Conservation (phyloP, 805 yeast species). For the Saitoella complicata region DNA sequence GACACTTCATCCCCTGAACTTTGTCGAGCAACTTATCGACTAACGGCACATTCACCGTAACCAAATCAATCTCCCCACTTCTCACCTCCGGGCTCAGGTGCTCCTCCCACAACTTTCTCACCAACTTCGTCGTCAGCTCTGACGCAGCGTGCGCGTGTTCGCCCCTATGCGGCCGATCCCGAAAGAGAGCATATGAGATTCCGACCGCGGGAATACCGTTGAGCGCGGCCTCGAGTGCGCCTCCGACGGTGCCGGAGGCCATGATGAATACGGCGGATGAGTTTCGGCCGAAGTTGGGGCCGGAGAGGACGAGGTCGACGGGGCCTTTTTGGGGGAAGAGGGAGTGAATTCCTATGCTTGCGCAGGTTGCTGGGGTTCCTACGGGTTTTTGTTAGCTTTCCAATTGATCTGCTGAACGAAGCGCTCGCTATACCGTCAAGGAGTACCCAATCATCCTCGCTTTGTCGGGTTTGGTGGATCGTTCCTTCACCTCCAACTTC, state of each 20-base stretch:
- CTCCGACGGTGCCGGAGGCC: slow-evolving; percentile 92
- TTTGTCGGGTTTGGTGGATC: slow-evolving; percentile 14
- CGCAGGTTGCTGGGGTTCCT: slow-evolving; percentile 88
- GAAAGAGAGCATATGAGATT: neutral
- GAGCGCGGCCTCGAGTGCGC: slow-evolving; percentile 84
- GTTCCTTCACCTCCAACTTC: slow-evolving; percentile 20
- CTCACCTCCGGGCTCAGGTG: slow-evolving; percentile 72
- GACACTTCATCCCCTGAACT: too few species aligned
- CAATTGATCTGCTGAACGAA: too few species aligned
- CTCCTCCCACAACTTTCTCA: slow-evolving; percentile 25
- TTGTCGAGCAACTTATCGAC: neutral
- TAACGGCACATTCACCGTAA: slow-evolving; percentile 13
- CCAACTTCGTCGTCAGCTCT: slow-evolving; percentile 25
- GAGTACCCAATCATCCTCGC: slow-evolving; percentile 61
- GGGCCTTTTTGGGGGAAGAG: slow-evolving; percentile 34
- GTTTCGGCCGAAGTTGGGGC: slow-evolving; percentile 93
- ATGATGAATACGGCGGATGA: slow-evolving; percentile 76
- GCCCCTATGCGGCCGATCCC: neutral
- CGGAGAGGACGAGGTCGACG: slow-evolving; percentile 77
- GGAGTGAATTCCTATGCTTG: slow-evolving; percentile 77
- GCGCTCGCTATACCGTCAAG: slow-evolving; percentile 51
- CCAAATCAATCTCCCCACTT: slow-evolving; percentile 57
- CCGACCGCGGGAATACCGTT: slow-evolving; percentile 11
- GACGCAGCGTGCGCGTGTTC: neutral
- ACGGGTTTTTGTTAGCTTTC: neutral